Conservation (phyloP, 2,329 filamentous ascomycete genomes). For the Rutstroemia sp. region DNA sequence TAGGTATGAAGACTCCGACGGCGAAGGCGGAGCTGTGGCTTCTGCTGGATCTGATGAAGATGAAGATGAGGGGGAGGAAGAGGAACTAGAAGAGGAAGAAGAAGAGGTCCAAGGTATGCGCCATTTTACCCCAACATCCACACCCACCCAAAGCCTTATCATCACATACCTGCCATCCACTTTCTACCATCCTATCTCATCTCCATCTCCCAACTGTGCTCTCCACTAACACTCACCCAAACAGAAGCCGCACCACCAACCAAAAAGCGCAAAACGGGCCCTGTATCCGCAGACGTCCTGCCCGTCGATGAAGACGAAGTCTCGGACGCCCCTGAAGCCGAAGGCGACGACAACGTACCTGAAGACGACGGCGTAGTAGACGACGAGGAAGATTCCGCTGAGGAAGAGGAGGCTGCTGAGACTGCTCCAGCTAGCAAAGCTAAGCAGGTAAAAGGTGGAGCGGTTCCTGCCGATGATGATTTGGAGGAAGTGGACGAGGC, state of each 20-base stretch:
- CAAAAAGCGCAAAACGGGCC: conserved; percentile 24
- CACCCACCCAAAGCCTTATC: too few species aligned
- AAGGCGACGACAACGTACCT: background rate
- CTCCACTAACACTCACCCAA: background rate
- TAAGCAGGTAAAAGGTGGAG: conserved; percentile 6
- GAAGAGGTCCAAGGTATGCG: background rate
- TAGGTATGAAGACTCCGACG: conserved; percentile 30
- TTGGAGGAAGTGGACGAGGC: conserved; percentile 11
- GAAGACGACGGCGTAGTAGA: conserved; percentile 1
- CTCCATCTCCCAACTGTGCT: too few species aligned
- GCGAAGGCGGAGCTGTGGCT: conserved; percentile 13
- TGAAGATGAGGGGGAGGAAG: conserved; percentile 31
- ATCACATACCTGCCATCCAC: too few species aligned
- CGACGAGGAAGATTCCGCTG: conserved; percentile 12
- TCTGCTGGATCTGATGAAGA: conserved; percentile 20
- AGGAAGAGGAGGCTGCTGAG: conserved; percentile 9
- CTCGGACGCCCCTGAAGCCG: too few species aligned
- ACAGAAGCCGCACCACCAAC: conserved; percentile 17
- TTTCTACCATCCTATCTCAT: too few species aligned
- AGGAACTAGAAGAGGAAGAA: conserved; percentile 19
- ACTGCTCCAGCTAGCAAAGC: conserved; percentile 11
- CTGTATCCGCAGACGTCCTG: background rate
- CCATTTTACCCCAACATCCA: background rate
- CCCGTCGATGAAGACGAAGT: background rate
- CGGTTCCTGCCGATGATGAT: conserved; percentile 9